Base-by-base conservation (phyloP, 2,329 filamentous ascomycete genomes). In the Biscogniauxia marginata region DNA sequence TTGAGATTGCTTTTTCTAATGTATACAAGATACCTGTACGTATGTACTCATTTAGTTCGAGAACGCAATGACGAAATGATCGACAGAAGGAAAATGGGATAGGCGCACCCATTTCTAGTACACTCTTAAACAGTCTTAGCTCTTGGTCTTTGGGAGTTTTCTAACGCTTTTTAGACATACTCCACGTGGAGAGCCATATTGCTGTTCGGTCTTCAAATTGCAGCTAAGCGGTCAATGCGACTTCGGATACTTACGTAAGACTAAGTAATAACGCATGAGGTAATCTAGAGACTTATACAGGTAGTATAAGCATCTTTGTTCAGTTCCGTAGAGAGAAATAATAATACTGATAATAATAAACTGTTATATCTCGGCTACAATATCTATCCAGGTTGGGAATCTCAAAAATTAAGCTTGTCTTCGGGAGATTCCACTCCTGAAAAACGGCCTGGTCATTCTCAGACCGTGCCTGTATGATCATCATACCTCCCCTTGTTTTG, bases 391-490 rank as follows among this genome's bases (percentile, higher is more conserved):
- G 13, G 30, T 11, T 39, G 13, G 13, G 9, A 39, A 39, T 6
- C 30, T 39, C 23, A 49, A n/a, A 49, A 49, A 25, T 30, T 49
- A 39, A 39, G 30, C 30, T 39, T 39, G 30, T 39, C 18, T 21
- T 23, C 46, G 20, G 20, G 21, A 24, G 30, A 39, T 39, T 39
- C 30, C 30, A 16, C n/a, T 39, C 30, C 44, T 24, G 22, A 25
- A 49, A 49, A 25, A 50, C 22, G 19, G 16, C 18, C 24, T 19
- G n/a, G 48, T 30, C 16, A 30, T 57, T 50, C 49, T 57, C 45
- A 58, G 43, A 61, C 58, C 5, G 58, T 61, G 54, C 56, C 53
- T 59, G 56, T 56, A 50, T 59, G 50, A 61, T 61, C 49, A 47
- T 21, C 57, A 45, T 22, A 4, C 30, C 23, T 49, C 52, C 20